These are phyloP conservation scores for Coprinellus aureogranulatus DNA, from an alignment of 768 basidiomycete genomes.

Conservation along the genomic window DNA sequence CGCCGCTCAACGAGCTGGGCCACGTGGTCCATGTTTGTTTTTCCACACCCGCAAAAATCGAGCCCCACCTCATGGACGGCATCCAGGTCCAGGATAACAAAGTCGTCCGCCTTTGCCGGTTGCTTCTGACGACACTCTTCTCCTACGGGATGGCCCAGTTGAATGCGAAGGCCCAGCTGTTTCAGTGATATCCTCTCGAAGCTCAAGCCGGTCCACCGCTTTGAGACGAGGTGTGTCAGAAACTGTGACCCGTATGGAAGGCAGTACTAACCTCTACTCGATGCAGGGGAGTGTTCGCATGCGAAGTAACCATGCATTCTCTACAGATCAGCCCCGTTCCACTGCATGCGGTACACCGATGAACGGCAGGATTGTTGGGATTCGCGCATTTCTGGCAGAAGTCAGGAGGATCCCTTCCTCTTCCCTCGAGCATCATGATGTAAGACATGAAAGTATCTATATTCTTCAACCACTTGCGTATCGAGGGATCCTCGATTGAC, in stretches of 20 bases:
- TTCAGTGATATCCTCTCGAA: conserved; percentile 17
- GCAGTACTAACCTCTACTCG: not conserved
- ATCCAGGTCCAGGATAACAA: conserved; percentile 26
- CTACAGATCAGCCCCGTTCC: not conserved
- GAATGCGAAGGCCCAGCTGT: conserved; percentile 22
- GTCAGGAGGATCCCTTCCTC: not conserved
- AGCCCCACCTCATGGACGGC: conserved; percentile 29
- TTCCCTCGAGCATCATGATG: not conserved
- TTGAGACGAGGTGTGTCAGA: not conserved
- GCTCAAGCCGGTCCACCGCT: not conserved
- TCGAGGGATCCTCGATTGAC: not conserved
- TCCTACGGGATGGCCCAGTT: conserved; percentile 22
- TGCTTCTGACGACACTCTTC: conserved; percentile 11
- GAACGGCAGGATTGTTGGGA: not conserved
- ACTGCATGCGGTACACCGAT: not conserved
- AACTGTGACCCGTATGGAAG: not conserved
- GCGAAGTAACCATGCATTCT: not conserved
- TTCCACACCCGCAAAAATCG: conserved; percentile 30
- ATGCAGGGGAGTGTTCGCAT: not conserved
- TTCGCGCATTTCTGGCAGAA: not conserved
- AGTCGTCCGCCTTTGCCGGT: conserved; percentile 19
- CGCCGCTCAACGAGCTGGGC: conserved; percentile 21
- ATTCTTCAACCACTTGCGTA: not conserved
- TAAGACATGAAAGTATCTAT: not conserved
- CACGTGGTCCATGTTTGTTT: not conserved